Evolutionary conservation across 495 filamentous ascomycete genomes (phyloP).

Genomic region (Aspergillus heteromorphus): DNA sequence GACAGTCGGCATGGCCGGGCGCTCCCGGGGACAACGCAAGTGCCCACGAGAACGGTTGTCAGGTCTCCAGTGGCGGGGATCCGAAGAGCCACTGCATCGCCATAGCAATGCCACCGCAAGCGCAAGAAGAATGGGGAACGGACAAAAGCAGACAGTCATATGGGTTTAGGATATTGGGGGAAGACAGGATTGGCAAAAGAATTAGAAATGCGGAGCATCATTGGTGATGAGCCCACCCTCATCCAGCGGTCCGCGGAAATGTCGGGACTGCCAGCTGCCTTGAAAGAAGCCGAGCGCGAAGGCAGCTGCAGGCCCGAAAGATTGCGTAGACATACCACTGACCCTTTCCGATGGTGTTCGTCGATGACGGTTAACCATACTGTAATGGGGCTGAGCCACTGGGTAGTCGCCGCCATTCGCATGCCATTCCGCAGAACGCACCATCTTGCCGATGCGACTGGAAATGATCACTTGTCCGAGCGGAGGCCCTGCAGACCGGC

Average conservation of each 20-base stretch:
- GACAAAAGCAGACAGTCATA: constrained; percentile 4
- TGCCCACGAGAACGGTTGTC: neutral
- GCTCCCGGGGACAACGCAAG: neutral
- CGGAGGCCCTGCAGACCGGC: constrained; percentile 4
- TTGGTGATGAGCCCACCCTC: constrained; percentile 8
- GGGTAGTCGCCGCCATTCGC: neutral
- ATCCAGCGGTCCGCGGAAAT: constrained; percentile 11
- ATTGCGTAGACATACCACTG: constrained; percentile 6
- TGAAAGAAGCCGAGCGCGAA: constrained; percentile 1
- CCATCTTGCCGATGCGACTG: neutral
- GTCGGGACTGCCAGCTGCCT: constrained; percentile 8
- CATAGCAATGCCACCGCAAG: constrained; percentile 11
- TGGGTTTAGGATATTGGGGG: neutral
- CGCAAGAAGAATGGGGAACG: constrained; percentile 2
- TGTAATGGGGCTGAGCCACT: neutral
- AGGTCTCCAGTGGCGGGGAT: constrained; percentile 1
- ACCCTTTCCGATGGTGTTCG: constrained; percentile 5
- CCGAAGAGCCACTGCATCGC: constrained; percentile 9
- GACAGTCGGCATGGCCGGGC: constrained; percentile 11
- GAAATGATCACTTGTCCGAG: constrained; percentile 1
- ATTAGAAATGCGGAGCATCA: constrained; percentile 10
- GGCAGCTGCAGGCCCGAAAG: constrained; percentile 11
- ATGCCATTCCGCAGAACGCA: neutral
- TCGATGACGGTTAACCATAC: constrained; percentile 3
- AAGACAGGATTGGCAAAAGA: constrained; percentile 1